A percentile compares a stretch with the other conserved stretches of the same genome.
These are phyloP conservation scores for Pythium aristosporum DNA, from an alignment of 352 stramenopile genomes.

Conservation along the genomic window DNA sequence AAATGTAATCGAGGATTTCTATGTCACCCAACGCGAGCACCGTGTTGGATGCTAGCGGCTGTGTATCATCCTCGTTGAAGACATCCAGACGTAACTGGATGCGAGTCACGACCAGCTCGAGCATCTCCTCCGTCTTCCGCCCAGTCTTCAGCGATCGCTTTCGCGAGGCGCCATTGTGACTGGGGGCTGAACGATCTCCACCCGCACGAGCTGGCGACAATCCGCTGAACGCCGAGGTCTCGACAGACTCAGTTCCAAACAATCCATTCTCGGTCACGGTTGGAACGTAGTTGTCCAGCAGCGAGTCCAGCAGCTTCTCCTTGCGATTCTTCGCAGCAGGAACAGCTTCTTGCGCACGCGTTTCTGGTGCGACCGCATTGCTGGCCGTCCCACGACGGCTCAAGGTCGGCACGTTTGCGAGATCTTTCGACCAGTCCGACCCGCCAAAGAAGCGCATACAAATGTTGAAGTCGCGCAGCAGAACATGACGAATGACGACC, in stretches of 20 bases:
- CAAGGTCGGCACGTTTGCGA: constrained; percentile 35
- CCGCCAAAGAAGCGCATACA: constrained; percentile 88
- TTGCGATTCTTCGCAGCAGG: constrained; percentile 32
- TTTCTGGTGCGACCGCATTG: constrained; percentile 6
- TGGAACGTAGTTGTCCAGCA: constrained; percentile 85
- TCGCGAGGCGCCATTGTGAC: constrained; percentile 2
- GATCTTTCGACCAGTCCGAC: constrained; percentile 72
- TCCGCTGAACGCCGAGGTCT: constrained; percentile 41
- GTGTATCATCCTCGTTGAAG: constrained; percentile 74
- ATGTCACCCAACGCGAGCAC: constrained; percentile 78
- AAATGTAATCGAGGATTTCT: constrained; percentile 89
- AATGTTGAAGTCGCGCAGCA: constrained; percentile 86
- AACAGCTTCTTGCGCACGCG: background rate
- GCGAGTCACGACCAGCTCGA: constrained; percentile 75
- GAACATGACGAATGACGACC: constrained; percentile 75
- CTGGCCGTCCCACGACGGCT: constrained; percentile 3
- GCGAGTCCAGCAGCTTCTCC: constrained; percentile 73
- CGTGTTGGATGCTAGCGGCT: constrained; percentile 72
- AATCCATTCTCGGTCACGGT: constrained; percentile 41
- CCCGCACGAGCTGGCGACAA: constrained; percentile 36
- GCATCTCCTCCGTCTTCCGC: constrained; percentile 88
- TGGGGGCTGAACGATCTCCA: background rate
- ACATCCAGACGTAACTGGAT: constrained; percentile 85
- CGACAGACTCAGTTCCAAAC: constrained; percentile 40
- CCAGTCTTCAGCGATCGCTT: constrained; percentile 75